Evolutionary conservation across 2,329 filamentous ascomycete species (phyloP).

Genomic region (Ophiocordyceps robertsii): DNA sequence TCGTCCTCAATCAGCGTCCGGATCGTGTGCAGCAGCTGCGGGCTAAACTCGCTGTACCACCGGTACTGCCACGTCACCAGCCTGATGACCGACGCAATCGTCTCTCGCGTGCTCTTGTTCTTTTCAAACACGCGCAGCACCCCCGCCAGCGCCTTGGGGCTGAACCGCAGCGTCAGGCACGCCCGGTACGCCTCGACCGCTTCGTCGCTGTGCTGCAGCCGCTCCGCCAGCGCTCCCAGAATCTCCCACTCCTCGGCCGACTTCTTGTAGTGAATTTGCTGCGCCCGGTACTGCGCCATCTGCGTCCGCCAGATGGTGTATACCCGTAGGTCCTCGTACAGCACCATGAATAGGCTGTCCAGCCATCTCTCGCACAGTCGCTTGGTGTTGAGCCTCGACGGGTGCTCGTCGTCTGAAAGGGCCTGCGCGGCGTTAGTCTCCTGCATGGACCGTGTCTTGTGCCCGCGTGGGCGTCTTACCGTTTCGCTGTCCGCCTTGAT

Average conservation of each 20-base stretch:
- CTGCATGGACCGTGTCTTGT: no score
- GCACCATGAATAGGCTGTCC: slow-evolving; percentile 97
- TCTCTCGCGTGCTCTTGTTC: slow-evolving; percentile 65
- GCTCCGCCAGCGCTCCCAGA: slow-evolving; percentile 79
- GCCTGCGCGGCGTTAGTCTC: slow-evolving; percentile 28
- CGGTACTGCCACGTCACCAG: slow-evolving; percentile 96
- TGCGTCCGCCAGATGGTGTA: slow-evolving; percentile 99
- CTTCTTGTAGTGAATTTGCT: slow-evolving; percentile 93
- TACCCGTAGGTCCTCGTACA: slow-evolving; percentile 93
- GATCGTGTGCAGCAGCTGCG: slow-evolving; percentile 74
- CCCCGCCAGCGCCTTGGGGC: slow-evolving; percentile 79
- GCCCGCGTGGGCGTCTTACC: slow-evolving; percentile 26
- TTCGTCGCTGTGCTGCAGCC: slow-evolving; percentile 83
- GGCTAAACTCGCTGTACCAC: slow-evolving; percentile 99
- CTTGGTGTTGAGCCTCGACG: slow-evolving; percentile 93
- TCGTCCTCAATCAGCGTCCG: slow-evolving; percentile 93
- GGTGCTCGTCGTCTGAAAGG: slow-evolving; percentile 54
- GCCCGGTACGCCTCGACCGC: slow-evolving; percentile 85
- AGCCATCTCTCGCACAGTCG: slow-evolving; percentile 94
- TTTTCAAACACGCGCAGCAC: slow-evolving; percentile 70
- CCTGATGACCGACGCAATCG: slow-evolving; percentile 73
- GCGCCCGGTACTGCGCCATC: slow-evolving; percentile 87
- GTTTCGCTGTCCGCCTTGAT: slow-evolving; percentile 64
- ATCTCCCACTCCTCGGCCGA: slow-evolving; percentile 98
- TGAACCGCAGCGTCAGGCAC: slow-evolving; percentile 79